Conservation (phyloP, 1,284 basidiomycete species). For the Sphaerobolus stellatus region DNA sequence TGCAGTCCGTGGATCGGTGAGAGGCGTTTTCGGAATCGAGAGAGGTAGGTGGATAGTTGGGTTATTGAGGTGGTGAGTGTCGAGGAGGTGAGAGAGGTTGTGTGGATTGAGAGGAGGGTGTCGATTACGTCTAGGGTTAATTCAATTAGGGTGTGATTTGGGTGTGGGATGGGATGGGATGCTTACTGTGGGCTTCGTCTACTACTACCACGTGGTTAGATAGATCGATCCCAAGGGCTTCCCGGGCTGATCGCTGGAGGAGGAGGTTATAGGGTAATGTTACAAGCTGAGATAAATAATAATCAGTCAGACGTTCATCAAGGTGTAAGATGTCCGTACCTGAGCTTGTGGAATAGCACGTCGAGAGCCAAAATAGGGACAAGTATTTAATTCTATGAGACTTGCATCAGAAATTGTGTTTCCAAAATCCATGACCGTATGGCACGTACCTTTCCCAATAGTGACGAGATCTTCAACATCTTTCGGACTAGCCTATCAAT, state of each 20-base stretch:
- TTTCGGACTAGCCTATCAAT: conserved; percentile 72
- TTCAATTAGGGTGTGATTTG: not conserved
- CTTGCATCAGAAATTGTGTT: not conserved
- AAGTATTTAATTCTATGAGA: conserved; percentile 52
- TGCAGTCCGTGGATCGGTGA: conserved; percentile 75
- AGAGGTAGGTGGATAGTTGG: conserved; percentile 82
- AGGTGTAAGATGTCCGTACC: conserved; percentile 44
- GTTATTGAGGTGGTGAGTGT: conserved; percentile 63
- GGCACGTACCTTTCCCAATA: conserved; percentile 52
- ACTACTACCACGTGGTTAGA: conserved; percentile 86
- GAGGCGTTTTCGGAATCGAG: conserved; percentile 76
- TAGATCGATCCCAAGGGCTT: conserved; percentile 83
- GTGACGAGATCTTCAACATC: conserved; percentile 92
- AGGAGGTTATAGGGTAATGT: conserved; percentile 94
- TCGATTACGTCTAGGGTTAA: conserved; percentile 73
- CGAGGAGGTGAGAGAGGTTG: conserved; percentile 61
- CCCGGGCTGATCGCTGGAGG: conserved; percentile 80
- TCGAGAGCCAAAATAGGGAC: conserved; percentile 93
- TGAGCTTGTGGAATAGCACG: conserved; percentile 88
- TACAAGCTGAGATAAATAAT: conserved; percentile 58
- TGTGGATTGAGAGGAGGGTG: conserved; percentile 85
- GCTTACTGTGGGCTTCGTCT: conserved; percentile 95
- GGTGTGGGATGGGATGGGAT: not conserved
- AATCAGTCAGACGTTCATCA: conserved; percentile 9
- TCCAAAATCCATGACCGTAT: not conserved